Evolutionary conservation across 2,329 filamentous ascomycete species (phyloP).

Genomic region (Chaetomiaceae sp.): DNA sequence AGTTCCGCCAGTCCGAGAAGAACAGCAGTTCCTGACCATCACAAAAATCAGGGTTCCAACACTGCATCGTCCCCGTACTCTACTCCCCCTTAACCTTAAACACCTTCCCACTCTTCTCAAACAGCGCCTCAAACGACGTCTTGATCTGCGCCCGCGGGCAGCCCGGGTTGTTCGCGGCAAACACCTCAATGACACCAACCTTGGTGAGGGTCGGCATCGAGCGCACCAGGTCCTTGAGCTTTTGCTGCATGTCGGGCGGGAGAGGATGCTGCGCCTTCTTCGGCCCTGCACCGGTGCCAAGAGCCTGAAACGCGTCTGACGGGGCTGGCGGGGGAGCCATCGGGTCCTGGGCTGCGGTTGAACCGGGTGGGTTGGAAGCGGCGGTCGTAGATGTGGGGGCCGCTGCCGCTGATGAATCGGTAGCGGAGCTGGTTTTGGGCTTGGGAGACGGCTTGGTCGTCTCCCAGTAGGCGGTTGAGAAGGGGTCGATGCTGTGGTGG

Average conservation of each 20-base stretch:
- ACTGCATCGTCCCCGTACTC: no score
- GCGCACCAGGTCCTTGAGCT: slow-evolving; percentile 67
- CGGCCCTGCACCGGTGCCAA: slow-evolving; percentile 5
- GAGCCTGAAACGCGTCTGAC: slow-evolving; percentile 24
- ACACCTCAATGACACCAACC: slow-evolving; percentile 65
- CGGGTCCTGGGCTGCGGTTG: slow-evolving; percentile 2
- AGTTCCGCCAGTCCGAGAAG: background rate
- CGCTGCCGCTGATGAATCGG: slow-evolving; percentile 21
- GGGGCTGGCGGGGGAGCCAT: slow-evolving; percentile 20
- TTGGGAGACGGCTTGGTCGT: slow-evolving; percentile 38
- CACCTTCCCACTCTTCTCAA: slow-evolving; percentile 57
- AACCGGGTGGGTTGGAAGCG: background rate
- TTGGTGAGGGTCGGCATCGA: slow-evolving; percentile 60
- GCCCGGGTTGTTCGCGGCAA: slow-evolving; percentile 71
- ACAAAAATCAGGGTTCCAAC: background rate
- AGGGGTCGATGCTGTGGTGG: slow-evolving; percentile 69
- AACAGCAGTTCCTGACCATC: background rate
- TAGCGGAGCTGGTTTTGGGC: slow-evolving; percentile 16
- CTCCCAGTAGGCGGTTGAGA: slow-evolving; percentile 77
- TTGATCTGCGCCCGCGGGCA: slow-evolving; percentile 67
- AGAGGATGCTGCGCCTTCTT: slow-evolving; percentile 39
- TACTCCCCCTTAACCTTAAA: slow-evolving; percentile 48
- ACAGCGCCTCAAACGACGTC: slow-evolving; percentile 63
- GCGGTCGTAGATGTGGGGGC: slow-evolving; percentile 9
- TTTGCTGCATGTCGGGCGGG: slow-evolving; percentile 53